These are phyloP conservation scores for Entomortierella chlamydospora DNA, from an alignment of 192 early-diverging fungal species.

Conservation along the genomic window DNA sequence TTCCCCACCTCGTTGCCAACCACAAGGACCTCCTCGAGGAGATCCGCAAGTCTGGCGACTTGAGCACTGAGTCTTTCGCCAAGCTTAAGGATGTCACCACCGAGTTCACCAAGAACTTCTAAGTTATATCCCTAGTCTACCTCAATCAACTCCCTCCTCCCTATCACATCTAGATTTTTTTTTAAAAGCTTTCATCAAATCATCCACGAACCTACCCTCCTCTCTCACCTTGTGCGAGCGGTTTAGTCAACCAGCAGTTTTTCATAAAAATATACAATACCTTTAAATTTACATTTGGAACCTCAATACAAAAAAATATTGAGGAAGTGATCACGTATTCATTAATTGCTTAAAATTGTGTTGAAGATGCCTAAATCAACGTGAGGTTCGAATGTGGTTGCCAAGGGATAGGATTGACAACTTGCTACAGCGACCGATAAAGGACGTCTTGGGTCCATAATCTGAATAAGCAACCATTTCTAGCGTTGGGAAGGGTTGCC, in stretches of 20 bases:
- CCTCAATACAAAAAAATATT: too few species aligned
- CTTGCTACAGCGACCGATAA: too few species aligned
- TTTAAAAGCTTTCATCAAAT: background rate
- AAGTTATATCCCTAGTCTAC: conserved; percentile 21
- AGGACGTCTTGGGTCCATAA: too few species aligned
- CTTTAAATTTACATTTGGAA: too few species aligned
- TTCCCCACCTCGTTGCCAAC: conserved; percentile 89
- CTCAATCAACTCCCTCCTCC: background rate
- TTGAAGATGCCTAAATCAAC: too few species aligned
- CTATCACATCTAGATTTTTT: background rate
- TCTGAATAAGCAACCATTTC: too few species aligned
- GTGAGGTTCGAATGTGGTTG: too few species aligned
- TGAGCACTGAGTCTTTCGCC: conserved; percentile 89
- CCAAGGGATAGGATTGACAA: too few species aligned
- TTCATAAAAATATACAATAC: conserved; percentile 1
- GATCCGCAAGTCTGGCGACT: conserved; percentile 90
- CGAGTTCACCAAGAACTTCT: conserved; percentile 85
- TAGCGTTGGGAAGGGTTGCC: too few species aligned
- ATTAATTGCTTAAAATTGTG: too few species aligned
- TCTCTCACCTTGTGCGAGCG: background rate
- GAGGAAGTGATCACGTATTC: too few species aligned
- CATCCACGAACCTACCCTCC: background rate
- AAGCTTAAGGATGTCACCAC: conserved; percentile 91
- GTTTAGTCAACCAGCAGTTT: background rate
- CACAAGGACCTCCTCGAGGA: conserved; percentile 88